Percentiles rank a stretch among this genome's conserved stretches.
phyloP scores from a whole-genome alignment of 768 basidiomycete genomes.

The Leccinum variicolor region DNA sequence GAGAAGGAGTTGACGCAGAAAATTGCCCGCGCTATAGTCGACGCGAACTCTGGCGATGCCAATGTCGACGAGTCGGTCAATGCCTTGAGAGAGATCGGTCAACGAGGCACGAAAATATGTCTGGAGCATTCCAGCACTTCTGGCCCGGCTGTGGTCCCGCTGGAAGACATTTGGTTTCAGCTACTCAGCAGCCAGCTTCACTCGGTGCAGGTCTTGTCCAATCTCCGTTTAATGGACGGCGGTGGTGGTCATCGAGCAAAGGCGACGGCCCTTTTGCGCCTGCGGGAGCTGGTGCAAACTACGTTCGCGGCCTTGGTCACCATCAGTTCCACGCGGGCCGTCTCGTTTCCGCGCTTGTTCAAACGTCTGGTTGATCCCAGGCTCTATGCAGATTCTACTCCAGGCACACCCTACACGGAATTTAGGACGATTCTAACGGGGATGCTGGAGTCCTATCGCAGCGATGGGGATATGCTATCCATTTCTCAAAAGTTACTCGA shows the following conservation, averaged over 20 bases:
- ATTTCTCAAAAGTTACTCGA: constrained; percentile 82
- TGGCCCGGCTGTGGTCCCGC: constrained; percentile 38
- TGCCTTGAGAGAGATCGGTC: constrained; percentile 55
- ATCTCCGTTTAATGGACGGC: constrained; percentile 31
- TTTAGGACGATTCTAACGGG: constrained; percentile 87
- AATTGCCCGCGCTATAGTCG: constrained; percentile 39
- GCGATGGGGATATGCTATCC: constrained; percentile 84
- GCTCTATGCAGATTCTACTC: constrained; percentile 44
- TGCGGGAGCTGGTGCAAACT: constrained; percentile 77
- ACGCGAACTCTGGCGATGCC: constrained; percentile 9
- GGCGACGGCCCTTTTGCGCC: constrained; percentile 36
- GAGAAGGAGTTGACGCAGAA: constrained; percentile 47
- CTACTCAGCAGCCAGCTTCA: constrained; percentile 80
- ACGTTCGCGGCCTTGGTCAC: constrained; percentile 84
- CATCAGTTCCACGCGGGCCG: constrained; percentile 69
- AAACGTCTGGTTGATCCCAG: constrained; percentile 83
- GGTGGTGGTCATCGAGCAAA: constrained; percentile 20
- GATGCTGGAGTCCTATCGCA: constrained; percentile 94
- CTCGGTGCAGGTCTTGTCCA: constrained; percentile 67
- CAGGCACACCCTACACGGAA: constrained; percentile 78
- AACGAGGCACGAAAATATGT: constrained; percentile 66
- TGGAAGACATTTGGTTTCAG: constrained; percentile 90
- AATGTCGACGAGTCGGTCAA: constrained; percentile 38
- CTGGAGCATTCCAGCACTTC: constrained; percentile 54
- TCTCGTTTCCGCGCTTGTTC: constrained; percentile 92